Evolutionary conservation across 805 yeast genomes (phyloP), one percentile per base, ranked within the genome.

Genomic region (Metschnikowia amazonensis): DNA sequence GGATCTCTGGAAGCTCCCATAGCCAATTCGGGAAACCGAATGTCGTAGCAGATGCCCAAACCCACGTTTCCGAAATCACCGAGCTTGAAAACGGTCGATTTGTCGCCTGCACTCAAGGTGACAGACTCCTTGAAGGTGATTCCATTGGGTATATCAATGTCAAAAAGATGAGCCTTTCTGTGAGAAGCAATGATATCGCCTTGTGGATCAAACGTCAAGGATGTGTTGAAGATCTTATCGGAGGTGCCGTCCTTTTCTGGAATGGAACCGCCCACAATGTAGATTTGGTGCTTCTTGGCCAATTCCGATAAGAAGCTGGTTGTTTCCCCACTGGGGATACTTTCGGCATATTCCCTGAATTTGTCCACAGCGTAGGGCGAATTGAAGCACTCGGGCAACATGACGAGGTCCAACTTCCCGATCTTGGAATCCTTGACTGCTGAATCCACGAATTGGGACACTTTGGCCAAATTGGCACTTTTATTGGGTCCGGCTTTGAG

Each of bases 301-400:
- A 89, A 63, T 0, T 63, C 60, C 0, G 89, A 71, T 41, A 92
- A 66, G 41, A 86, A 76, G 43, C 64, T 53, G 3, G 92, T 81
- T 4, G 82, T 75, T 48, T 80, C 82, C 5, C 95, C 95, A 1
- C 69, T 63, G 5, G 96, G 95, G 35, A 94, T 86, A n/a, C 64
- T 56, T 64, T 94, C 99, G 3, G 96, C 90, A 62, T 94, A 92
- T 48, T 87, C 82, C 5, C 86, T 79, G 66, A 94, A 94, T 50
- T 90, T 84, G 47, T 79, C 79, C 24, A 89, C 96, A 0, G 95
- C 80, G 61, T 94, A 94, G 2, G 98, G 98, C 1, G 97, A 87
- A 64, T 92, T 94, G 78, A 90, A 92, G 69, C 97, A 89, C 68
- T 94, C 98, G 7, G 99, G 99, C 27, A 94, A 70, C 52, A 94